Percentiles rank a stretch among this genome's conserved stretches.
phyloP scores from a whole-genome alignment of 495 filamentous ascomycete genomes.

The Cetradonia linearis region DNA sequence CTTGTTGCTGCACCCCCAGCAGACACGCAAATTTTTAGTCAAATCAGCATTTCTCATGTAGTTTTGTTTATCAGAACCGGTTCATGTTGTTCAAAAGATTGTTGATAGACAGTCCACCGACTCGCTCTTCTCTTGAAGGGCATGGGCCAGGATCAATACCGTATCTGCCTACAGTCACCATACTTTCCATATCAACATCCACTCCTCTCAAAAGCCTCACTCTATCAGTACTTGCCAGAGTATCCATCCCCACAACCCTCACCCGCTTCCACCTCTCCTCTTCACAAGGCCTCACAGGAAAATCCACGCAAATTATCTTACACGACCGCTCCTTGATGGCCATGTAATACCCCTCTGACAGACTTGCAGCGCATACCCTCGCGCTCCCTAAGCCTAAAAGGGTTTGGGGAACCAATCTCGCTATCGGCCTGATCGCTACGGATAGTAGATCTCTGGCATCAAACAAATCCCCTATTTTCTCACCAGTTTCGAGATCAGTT shows the following conservation, averaged over 20 bases:
- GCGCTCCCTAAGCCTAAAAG: background rate
- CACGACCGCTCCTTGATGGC: background rate
- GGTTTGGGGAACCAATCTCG: background rate
- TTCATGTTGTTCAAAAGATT: too few relatives aligned
- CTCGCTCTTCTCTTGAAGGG: too few relatives aligned
- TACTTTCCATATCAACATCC: background rate
- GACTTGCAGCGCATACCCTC: background rate
- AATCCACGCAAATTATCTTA: background rate
- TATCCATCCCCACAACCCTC: background rate
- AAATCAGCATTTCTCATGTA: background rate
- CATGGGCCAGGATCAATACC: background rate
- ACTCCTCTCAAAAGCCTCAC: background rate
- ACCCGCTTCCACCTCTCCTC: background rate
- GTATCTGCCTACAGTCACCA: background rate
- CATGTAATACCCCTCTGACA: background rate
- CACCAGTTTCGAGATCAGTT: background rate
- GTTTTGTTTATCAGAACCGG: background rate
- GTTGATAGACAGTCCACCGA: too few relatives aligned
- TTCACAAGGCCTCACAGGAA: background rate
- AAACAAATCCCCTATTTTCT: background rate
- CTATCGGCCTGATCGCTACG: background rate
- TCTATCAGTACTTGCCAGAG: background rate
- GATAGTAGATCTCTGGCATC: background rate
- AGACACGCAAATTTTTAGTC: background rate
- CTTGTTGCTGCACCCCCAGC: background rate